Evolutionary conservation across 2,329 filamentous ascomycete genomes (phyloP).

Genomic region (Penicillium sp.): DNA sequence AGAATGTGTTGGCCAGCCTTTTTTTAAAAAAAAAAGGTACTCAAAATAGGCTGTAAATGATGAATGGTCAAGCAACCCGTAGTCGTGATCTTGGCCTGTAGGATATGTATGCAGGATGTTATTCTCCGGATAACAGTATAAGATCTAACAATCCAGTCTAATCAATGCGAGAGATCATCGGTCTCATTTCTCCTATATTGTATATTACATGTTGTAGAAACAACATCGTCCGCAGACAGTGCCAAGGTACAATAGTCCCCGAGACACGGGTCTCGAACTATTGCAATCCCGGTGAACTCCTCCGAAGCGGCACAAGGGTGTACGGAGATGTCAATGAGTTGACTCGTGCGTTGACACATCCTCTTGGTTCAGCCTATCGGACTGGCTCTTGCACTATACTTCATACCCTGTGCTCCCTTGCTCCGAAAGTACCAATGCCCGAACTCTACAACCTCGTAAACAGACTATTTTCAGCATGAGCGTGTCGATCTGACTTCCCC

Average conservation of each 20-base stretch:
- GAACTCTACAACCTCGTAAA: not conserved
- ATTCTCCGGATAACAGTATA: not conserved
- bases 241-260: not conserved
- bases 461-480: not conserved
- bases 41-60: no score
- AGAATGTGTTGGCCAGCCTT: no score
- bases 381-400: not conserved
- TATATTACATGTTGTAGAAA: not conserved
- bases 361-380: not conserved
- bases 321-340: not conserved
- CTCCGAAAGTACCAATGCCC: not conserved
- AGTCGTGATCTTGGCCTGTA: not conserved
- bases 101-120: no score
- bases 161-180: not conserved
- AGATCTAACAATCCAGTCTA: no score
- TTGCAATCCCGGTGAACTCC: not conserved
- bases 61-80: no score
- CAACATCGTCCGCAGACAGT: not conserved
- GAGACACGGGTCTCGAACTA: not conserved
- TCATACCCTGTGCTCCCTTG: not conserved
- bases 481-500: not conserved
- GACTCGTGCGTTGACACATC: not conserved
- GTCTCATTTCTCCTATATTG: not conserved
- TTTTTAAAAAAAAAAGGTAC: no score
- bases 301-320: not conserved